Base-by-base conservation (phyloP, 768 basidiomycete genomes). In the Steccherinum ochraceum region DNA sequence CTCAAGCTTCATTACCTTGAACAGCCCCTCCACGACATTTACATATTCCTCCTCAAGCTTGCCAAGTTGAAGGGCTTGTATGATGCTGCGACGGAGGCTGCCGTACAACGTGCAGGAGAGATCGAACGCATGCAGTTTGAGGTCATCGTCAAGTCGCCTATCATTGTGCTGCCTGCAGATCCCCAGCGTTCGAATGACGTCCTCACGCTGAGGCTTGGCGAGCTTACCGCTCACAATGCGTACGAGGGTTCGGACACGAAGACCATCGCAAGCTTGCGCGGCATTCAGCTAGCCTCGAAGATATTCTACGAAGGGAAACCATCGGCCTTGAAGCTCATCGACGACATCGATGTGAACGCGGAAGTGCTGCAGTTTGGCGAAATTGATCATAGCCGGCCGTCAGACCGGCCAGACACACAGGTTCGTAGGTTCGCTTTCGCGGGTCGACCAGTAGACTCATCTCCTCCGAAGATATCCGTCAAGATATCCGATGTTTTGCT, bases 91-190 rank as follows among this genome's bases (percentile, higher is more conserved):
- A 89, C 91, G 2, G 84, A 90, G 63, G 95, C 82, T 19, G 96
- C 96, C 35, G 93, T 90, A 21, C 91, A 97, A 64, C 76, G 79
- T 45, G 96, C 93, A 3, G 83, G 91, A n/a, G 90, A 89, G 65
- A 88, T 94, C n/a, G 85, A 89, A 58, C 80, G 84, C 47, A 93
- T 98, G 89, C 82, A 90, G 65, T 97, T 93, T 68, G 80, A 92
- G 52, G 65, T 98, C n/a, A 82, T 84, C 21, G 74, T 98, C 61
- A 91, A 88, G 68, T 86, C 93, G 0, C 96, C 96, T 0, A 97
- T 99, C 57, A 65, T 98, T 44, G 73, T 95, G 21, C 84, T 97
- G 62, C 96, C 96, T 11, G 77, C 81, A 5, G 74, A 87, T 61
- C 72, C 84, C 2, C 66, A 75, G 2, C 67, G 63, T 4, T 83